Evolutionary conservation across 768 basidiomycete species (phyloP).

Genomic region (Auriscalpium vulgare): DNA sequence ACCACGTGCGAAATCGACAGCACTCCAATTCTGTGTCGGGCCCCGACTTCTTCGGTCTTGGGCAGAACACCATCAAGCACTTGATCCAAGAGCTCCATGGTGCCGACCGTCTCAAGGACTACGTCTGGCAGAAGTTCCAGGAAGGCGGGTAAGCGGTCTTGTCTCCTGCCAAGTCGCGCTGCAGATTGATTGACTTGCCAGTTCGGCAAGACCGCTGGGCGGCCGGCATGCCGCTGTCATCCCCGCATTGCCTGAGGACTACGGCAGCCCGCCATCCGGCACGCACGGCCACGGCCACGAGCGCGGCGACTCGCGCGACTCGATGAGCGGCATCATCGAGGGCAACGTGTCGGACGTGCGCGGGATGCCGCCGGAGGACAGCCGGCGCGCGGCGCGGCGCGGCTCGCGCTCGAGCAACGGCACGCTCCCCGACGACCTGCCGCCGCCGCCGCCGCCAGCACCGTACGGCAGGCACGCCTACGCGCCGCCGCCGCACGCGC

Average conservation of each 20-base stretch:
- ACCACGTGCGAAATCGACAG: conserved; percentile 70
- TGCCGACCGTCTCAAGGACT: conserved; percentile 64
- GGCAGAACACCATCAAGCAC: conserved; percentile 84
- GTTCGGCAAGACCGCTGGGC: conserved; percentile 53
- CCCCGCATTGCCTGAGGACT: conserved; percentile 72
- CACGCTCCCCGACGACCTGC: conserved; percentile 9
- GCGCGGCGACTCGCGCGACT: conserved; percentile 3
- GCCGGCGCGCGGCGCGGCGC: too few species aligned
- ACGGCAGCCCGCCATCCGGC: conserved; percentile 33
- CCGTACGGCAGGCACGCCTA: not conserved
- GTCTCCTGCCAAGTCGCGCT: not conserved
- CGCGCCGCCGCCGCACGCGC: not conserved
- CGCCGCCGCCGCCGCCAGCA: conserved; percentile 7
- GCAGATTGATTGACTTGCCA: conserved; percentile 13
- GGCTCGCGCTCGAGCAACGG: conserved; percentile 2
- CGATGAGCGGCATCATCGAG: too few species aligned
- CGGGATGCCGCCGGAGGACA: too few species aligned
- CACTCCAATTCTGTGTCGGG: conserved; percentile 86
- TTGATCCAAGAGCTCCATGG: conserved; percentile 79
- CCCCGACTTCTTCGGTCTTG: conserved; percentile 82
- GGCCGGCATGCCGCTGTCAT: conserved; percentile 79
- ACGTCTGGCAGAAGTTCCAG: conserved; percentile 80
- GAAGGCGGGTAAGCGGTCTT: conserved; percentile 69
- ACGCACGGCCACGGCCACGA: conserved; percentile 10
- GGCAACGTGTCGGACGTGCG: too few species aligned